A percentile compares a stretch with the other conserved stretches of the same genome.
These are phyloP conservation scores for Neurospora discreta DNA, from an alignment of 495 filamentous ascomycete species.

Conservation along the genomic window DNA sequence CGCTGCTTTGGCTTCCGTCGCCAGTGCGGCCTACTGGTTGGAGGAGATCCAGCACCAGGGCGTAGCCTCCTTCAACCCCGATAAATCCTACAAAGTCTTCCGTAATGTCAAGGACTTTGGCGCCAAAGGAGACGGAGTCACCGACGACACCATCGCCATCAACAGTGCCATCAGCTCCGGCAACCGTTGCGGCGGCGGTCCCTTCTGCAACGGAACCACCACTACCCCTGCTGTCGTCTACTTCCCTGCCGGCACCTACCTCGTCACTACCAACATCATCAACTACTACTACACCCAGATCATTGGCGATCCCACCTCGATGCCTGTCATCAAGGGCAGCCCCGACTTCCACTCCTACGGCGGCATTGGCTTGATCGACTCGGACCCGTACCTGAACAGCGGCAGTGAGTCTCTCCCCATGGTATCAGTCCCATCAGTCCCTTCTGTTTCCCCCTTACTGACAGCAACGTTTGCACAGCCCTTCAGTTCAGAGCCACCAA, in stretches of 20 bases:
- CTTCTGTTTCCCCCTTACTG: not conserved
- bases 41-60: slow-evolving; percentile 36
- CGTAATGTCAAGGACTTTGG: slow-evolving; percentile 79
- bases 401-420: not conserved
- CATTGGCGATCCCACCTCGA: slow-evolving; percentile 44
- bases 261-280: slow-evolving; percentile 46
- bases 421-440: not conserved
- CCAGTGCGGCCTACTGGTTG: slow-evolving; percentile 32
- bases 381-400: slow-evolving; percentile 54
- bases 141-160: slow-evolving; percentile 4
- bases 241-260: slow-evolving; percentile 56
- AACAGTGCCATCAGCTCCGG: slow-evolving; percentile 69
- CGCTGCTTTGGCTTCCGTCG: not conserved
- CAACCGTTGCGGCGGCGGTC: slow-evolving; percentile 55
- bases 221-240: slow-evolving; percentile 58
- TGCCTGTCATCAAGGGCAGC: slow-evolving; percentile 61
- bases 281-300: slow-evolving; percentile 58
- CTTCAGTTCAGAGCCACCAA: slow-evolving; percentile 46
- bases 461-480: not conserved
- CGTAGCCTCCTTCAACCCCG: slow-evolving; percentile 30
- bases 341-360: slow-evolving; percentile 43
- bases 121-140: slow-evolving; percentile 57
- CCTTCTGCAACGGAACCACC: slow-evolving; percentile 64
- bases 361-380: slow-evolving; percentile 58
- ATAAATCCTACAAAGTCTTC: slow-evolving; percentile 44